Base-by-base conservation (phyloP, 805 yeast genomes). In the Metschnikowia borealis region DNA sequence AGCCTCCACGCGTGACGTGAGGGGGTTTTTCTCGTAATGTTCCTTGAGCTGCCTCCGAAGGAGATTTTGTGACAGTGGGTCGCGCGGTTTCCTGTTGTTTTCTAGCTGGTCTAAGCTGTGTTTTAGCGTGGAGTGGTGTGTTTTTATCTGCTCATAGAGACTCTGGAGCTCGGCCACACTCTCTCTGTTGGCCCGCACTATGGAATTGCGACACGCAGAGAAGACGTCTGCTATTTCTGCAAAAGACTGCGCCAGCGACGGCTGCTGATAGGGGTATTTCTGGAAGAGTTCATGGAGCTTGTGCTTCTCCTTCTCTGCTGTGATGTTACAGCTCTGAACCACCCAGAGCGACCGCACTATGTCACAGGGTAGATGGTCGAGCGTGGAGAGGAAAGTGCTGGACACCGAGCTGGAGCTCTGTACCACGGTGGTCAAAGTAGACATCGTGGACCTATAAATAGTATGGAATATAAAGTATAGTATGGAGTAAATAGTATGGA, bases 361-460 rank as follows among this genome's bases (percentile, higher is more conserved):
- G 49, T 73, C 78, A 49, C 76, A 67, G 23, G 78, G 77, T 35
- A 73, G 60, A 52, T 73, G 78, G 51, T 73, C 78, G 8, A 73
- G 62, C 4, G 76, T 71, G 20, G 75, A 65, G 32, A 73, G 67
- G 54, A 69, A 73, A 23, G 76, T 62, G 54, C 67, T 71, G 49
- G 64, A 62, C 21, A 69, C 58, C 10, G 70, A 65, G 42, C 64
- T 53, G 6, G 67, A 62, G 54, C 62, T 58, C 46, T 52, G 62
- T 17, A 62, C 61, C 17, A 56, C 59, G 17, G 55, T 45, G 36
- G 51, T 38, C 57, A 56, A 26, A 26, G 11, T 10, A 26, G 29
- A 26, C 29, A 26, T 26, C 29, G 29, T 23, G 11, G 29, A 26
- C 29, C 29, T 6, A 29, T 37, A 21, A 21, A 14, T 20, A n/a